Evolutionary conservation across 163 green algal genomes (phyloP), one percentile per base, ranked within the genome.

Genomic region (Scenedesmus sp.): DNA sequence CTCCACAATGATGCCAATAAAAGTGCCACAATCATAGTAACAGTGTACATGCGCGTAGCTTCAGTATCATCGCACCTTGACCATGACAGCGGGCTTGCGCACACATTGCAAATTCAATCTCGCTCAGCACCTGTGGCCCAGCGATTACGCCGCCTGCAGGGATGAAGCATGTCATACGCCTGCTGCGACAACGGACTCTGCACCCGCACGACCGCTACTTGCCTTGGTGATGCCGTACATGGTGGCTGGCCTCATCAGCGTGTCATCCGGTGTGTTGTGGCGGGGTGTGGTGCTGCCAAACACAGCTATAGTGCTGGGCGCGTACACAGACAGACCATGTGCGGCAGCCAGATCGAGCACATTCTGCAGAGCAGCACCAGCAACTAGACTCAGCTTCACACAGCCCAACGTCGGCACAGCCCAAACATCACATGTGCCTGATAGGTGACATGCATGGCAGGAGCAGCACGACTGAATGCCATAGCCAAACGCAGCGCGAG

Each of bases 201-300:
- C 40, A 51, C 4, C 35, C 51, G n/a, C 30, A 85, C 18, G 65
- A 0, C 4, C 18, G 65, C 65, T 2, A 44, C 85, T 44, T 15
- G 76, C 93, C 91, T 97, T 97, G 73, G 96, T 96, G 72, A 97
- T 94, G 86, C 96, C 96, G 89, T 97, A 97, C 93, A 97, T 96
- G 33, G 96, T 97, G 35, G 86, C 90, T 4, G 96, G 96, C 78
- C 94, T 73, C 86, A 94, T 95, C 42, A 96, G 81, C 24, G 94
- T 96, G 81, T 93, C 88, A 86, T 97, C 94, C 4, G 95, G 95
- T 5, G 94, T 96, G 40, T 87, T 88, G 73, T 94, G 65, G 72
- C 93, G 93, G 2, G 95, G 95, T 18, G 93, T 96, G 72, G 76
- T 95, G 33, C 81, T 51, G 78, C 96, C 96, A 92, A 97, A 97